Conservation (phyloP, 208 protist genomes). For the Leishmania aethiopica region DNA sequence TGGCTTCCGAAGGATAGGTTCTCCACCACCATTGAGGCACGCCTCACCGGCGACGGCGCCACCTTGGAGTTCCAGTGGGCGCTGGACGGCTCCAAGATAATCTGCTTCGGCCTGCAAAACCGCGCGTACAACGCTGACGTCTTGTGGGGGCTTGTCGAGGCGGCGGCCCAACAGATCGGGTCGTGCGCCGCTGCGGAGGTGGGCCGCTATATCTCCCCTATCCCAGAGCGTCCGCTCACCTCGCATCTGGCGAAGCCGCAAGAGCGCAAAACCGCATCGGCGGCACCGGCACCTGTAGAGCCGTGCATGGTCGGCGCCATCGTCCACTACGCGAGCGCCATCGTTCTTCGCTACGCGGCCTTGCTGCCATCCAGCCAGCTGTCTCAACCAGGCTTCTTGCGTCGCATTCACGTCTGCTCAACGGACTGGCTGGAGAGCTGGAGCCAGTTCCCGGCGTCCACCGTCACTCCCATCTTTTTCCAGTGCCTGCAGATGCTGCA, state of each 20-base stretch:
- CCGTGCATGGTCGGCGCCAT: conserved; percentile 55
- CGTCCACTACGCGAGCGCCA: conserved; percentile 71
- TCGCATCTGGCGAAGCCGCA: conserved; percentile 3
- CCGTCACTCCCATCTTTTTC: conserved; percentile 36
- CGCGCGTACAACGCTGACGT: conserved; percentile 48
- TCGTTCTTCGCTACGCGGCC: conserved; percentile 66
- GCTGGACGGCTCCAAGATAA: conserved; percentile 43
- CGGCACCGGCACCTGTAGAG: conserved; percentile 12
- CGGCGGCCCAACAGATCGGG: conserved; percentile 13
- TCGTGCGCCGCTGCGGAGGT: conserved; percentile 34
- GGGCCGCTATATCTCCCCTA: conserved; percentile 41
- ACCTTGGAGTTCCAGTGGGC: conserved; percentile 47
- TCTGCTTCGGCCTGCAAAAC: conserved; percentile 35
- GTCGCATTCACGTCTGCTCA: conserved; percentile 60
- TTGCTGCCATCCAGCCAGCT: conserved; percentile 43
- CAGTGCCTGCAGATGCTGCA: conserved; percentile 59
- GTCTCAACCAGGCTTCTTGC: conserved; percentile 35
- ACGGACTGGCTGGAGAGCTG: conserved; percentile 63
- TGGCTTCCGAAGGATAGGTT: conserved; percentile 70
- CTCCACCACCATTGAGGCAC: conserved; percentile 50
- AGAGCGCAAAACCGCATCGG: neutral
- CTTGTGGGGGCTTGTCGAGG: conserved; percentile 39
- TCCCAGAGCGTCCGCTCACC: conserved; percentile 28
- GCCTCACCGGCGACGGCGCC: conserved; percentile 63
- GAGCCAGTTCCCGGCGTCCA: conserved; percentile 32